phyloP scores from a whole-genome alignment of 2,329 filamentous ascomycete species.

The Penicillium hesseltinei region DNA sequence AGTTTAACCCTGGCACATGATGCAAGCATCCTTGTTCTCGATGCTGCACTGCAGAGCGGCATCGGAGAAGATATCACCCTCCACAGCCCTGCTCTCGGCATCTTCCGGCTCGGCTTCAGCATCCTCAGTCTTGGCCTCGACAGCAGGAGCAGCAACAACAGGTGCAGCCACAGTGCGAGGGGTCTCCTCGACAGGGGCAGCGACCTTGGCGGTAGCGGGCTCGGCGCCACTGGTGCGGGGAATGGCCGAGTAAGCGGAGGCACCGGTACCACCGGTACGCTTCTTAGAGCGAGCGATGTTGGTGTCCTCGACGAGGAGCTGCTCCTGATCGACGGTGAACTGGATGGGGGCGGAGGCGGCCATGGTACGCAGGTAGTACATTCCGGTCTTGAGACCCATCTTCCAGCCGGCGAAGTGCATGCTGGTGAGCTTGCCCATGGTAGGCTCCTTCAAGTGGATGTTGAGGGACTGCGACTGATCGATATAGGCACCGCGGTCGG shows the following conservation, averaged over 20 bases:
- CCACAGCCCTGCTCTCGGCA: constrained; percentile 73
- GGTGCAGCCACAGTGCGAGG: constrained; percentile 61
- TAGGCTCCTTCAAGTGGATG: constrained; percentile 98
- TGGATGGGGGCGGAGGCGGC: constrained; percentile 95
- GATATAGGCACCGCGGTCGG: constrained; percentile 96
- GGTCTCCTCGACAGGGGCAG: constrained; percentile 14
- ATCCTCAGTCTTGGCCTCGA: constrained; percentile 63
- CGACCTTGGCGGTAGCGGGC: constrained; percentile 57
- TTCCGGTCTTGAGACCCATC: constrained; percentile 97
- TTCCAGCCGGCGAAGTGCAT: constrained; percentile 99
- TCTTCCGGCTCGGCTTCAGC: constrained; percentile 61
- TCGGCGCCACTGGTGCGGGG: constrained; percentile 66
- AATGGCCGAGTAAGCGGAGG: constrained; percentile 59
- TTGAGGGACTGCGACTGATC: constrained; percentile 99
- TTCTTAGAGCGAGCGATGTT: constrained; percentile 72
- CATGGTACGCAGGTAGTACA: constrained; percentile 99
- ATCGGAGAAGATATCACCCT: constrained; percentile 93
- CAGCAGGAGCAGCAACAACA: constrained; percentile 59
- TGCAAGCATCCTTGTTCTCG: constrained; percentile 88
- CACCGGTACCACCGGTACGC: constrained; percentile 59
- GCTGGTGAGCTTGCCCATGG: constrained; percentile 99
- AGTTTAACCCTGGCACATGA: constrained; percentile 92
- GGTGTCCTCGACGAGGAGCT: constrained; percentile 81
- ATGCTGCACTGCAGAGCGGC: constrained; percentile 92
- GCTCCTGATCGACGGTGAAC: constrained; percentile 97